Conservation (phyloP, 1,284 basidiomycete genomes). For the Abortiporus biennis region DNA sequence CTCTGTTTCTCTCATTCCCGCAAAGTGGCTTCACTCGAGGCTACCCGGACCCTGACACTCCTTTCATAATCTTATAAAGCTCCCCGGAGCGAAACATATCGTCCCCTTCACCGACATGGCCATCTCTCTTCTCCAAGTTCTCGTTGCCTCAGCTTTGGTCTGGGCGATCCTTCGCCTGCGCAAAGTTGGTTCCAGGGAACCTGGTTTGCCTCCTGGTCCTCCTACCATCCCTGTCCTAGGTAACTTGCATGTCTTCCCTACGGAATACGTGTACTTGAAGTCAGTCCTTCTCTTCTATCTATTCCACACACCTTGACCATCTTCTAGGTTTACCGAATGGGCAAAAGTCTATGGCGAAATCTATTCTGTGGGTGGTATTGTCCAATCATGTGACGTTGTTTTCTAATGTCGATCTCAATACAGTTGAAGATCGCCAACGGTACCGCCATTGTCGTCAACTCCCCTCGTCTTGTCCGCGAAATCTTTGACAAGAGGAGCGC, state of each 20-base stretch:
- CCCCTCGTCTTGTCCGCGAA: conserved; percentile 18
- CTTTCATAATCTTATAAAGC: too few species aligned
- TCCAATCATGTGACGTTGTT: not conserved
- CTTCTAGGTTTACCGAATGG: conserved; percentile 5
- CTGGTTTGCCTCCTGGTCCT: conserved; percentile 24
- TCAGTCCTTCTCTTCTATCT: not conserved
- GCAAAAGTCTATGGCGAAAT: conserved; percentile 5
- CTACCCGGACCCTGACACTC: too few species aligned
- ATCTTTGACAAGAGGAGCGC: conserved; percentile 19
- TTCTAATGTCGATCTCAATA: not conserved
- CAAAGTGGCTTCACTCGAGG: too few species aligned
- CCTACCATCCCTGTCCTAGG: conserved; percentile 26
- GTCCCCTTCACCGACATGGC: too few species aligned
- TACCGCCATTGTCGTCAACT: conserved; percentile 22
- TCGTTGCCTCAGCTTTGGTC: too few species aligned
- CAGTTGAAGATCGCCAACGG: conserved; percentile 19
- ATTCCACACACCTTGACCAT: not conserved
- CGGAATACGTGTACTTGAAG: conserved; percentile 11
- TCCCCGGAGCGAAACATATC: too few species aligned
- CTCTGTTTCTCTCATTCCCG: too few species aligned
- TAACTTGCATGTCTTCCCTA: conserved; percentile 22
- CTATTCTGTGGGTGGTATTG: conserved; percentile 1
- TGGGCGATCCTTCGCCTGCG: not conserved
- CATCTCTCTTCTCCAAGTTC: too few species aligned
- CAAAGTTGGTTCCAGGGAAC: conserved; percentile 2